Evolutionary conservation across 2,329 filamentous ascomycete genomes (phyloP).

Genomic region (Aspergillus japonicus): DNA sequence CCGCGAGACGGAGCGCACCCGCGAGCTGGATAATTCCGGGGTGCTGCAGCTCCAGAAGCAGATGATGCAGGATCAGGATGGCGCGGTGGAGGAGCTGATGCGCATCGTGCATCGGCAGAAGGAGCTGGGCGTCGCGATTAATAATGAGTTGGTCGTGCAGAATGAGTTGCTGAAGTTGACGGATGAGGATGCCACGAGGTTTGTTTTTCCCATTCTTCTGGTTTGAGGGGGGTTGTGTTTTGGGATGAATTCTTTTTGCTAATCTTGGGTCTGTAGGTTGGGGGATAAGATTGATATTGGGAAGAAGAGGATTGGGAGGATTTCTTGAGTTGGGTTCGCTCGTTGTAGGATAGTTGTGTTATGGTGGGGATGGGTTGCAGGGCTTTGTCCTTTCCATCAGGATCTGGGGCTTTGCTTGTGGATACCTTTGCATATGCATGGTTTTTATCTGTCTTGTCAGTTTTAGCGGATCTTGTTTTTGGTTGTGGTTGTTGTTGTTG

Average conservation of each 20-base stretch:
- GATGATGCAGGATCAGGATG: conserved; percentile 61
- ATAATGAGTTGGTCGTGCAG: conserved; percentile 61
- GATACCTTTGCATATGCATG: no score
- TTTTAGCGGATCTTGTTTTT: no score
- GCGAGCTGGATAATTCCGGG: conserved; percentile 63
- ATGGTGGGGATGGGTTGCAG: no score
- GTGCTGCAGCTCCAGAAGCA: conserved; percentile 63
- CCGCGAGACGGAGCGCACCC: conserved; percentile 60
- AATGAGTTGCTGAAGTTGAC: conserved; percentile 60
- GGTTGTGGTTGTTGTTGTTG: no score
- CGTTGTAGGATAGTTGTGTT: no score
- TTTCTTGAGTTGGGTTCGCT: conserved; percentile 34
- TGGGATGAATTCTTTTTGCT: conserved; percentile 10
- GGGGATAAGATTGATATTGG: conserved; percentile 49
- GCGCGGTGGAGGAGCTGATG: conserved; percentile 58
- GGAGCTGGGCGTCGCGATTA: conserved; percentile 63
- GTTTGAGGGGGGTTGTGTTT: neutral
- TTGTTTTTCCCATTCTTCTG: conserved; percentile 12
- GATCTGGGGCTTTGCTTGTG: no score
- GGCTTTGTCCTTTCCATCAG: neutral
- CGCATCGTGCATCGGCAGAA: conserved; percentile 60
- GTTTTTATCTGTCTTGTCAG: no score
- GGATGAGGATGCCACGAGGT: conserved; percentile 58
- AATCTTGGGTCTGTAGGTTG: conserved; percentile 30
- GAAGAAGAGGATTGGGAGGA: conserved; percentile 48